These are phyloP conservation scores for Ogataea polymorpha DNA, from an alignment of 805 yeast genomes.

Conservation along the genomic window DNA sequence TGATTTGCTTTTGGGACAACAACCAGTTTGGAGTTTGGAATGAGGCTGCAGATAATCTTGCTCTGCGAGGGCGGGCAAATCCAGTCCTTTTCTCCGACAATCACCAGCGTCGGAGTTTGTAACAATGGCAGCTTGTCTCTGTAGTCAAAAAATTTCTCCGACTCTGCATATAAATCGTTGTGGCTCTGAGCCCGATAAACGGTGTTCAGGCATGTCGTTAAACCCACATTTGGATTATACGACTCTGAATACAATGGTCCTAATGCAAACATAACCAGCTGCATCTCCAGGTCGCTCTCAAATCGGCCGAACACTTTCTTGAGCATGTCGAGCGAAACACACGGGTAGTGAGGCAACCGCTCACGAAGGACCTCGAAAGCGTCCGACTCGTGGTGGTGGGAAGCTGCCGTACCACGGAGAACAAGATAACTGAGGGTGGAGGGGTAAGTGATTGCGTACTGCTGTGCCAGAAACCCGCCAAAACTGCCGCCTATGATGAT, in stretches of 20 bases:
- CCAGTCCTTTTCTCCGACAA: slow-evolving; percentile 26
- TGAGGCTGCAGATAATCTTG: slow-evolving; percentile 10
- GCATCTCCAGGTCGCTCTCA: slow-evolving; percentile 25
- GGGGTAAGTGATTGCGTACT: slow-evolving; percentile 25
- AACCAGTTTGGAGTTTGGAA: slow-evolving; percentile 16
- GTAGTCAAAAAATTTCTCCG: slow-evolving; percentile 25
- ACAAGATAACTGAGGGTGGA: slow-evolving; percentile 14
- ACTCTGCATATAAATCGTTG: slow-evolving; percentile 24
- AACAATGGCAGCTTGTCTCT: slow-evolving; percentile 12
- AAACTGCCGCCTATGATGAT: slow-evolving; percentile 26
- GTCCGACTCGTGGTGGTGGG: slow-evolving; percentile 23
- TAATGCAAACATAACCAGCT: slow-evolving; percentile 24
- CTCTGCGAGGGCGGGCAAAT: slow-evolving; percentile 25
- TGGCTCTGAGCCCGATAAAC: slow-evolving; percentile 21
- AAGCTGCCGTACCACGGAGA: slow-evolving; percentile 26
- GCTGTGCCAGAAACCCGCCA: slow-evolving; percentile 28
- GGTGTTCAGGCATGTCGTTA: slow-evolving; percentile 15
- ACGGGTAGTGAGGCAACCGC: slow-evolving; percentile 15
- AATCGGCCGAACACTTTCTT: slow-evolving; percentile 23
- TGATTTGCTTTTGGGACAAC: slow-evolving; percentile 22
- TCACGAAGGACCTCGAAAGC: slow-evolving; percentile 15
- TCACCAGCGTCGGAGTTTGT: slow-evolving; percentile 18
- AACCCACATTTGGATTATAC: slow-evolving; percentile 21
- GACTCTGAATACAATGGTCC: slow-evolving; percentile 24
- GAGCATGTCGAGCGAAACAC: slow-evolving; percentile 22